Evolutionary conservation across 805 yeast genomes (phyloP).

Genomic region (Kodamaea sagamina): DNA sequence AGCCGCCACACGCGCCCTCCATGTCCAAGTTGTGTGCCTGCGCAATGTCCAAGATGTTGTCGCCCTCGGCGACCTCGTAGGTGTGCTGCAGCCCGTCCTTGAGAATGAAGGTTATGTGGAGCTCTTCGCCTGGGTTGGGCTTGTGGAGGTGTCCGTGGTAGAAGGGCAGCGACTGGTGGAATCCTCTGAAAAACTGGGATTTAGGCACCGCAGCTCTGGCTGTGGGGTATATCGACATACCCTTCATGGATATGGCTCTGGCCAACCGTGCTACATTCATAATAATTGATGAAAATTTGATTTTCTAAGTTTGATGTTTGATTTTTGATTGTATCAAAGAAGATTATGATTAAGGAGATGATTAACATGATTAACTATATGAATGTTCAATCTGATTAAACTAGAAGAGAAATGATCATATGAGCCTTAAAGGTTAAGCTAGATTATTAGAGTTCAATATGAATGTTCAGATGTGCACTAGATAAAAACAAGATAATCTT

Average conservation of each 20-base stretch:
- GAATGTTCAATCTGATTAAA: no score
- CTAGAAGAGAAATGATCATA: no score
- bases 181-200: constrained; percentile 9
- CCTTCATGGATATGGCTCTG: background rate
- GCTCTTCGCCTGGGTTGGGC: constrained; percentile 93
- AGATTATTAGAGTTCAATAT: no score
- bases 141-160: constrained; percentile 85
- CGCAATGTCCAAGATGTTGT: constrained; percentile 87
- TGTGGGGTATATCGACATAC: no score
- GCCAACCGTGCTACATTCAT: background rate
- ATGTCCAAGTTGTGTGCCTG: constrained; percentile 91
- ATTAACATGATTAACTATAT: no score
- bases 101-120: constrained; percentile 77
- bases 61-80: constrained; percentile 89
- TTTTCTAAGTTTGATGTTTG: background rate
- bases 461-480: no score
- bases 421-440: no score
- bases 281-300: background rate
- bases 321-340: background rate
- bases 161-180: constrained; percentile 20
- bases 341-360: no score
- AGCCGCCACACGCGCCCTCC: constrained; percentile 99
- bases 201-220: constrained; percentile 1
- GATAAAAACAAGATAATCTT: no score
- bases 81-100: constrained; percentile 86